Conservation (phyloP, 129 eudicot genomes). For the Logfia minima region DNA sequence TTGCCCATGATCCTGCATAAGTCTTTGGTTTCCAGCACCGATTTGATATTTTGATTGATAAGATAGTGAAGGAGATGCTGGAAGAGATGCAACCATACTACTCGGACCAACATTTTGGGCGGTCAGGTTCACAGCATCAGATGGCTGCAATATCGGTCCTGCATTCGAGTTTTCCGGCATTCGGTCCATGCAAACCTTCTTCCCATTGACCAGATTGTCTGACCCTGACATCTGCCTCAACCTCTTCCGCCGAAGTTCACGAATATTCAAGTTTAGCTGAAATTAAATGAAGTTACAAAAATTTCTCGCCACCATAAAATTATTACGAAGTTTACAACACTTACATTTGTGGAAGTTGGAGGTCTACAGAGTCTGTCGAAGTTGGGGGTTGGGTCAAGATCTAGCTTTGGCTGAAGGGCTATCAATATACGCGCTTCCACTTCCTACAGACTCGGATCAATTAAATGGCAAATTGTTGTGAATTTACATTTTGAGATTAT, state of each 20-base stretch:
- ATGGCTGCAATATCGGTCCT: slow-evolving; percentile 49
- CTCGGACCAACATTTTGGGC: slow-evolving; percentile 52
- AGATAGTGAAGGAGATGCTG: slow-evolving; percentile 45
- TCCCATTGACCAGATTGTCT: slow-evolving; percentile 51
- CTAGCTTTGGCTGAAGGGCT: slow-evolving; percentile 77
- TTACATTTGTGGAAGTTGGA: slow-evolving; percentile 54
- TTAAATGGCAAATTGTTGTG: slow-evolving; percentile 9
- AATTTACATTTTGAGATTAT: not conserved
- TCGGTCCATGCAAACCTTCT: slow-evolving; percentile 65
- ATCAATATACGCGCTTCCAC: slow-evolving; percentile 81
- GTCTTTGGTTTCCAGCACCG: slow-evolving; percentile 57
- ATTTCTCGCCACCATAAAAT: slow-evolving; percentile 1
- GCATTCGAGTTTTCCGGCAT: slow-evolving; percentile 55
- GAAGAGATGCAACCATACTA: slow-evolving; percentile 49
- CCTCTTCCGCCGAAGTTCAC: slow-evolving; percentile 62
- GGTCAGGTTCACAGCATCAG: slow-evolving; percentile 46
- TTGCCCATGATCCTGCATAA: slow-evolving; percentile 67
- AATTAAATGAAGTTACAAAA: not conserved
- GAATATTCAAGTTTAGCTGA: slow-evolving; percentile 64
- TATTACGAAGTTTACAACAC: slow-evolving; percentile 8
- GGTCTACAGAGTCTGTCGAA: slow-evolving; percentile 58
- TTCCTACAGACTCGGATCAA: slow-evolving; percentile 54
- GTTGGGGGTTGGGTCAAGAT: slow-evolving; percentile 74
- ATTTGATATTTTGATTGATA: slow-evolving; percentile 68
- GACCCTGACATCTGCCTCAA: slow-evolving; percentile 52